These are phyloP conservation scores for Cytospora piceicola DNA, from an alignment of 2,329 filamentous ascomycete genomes.

Conservation along the genomic window DNA sequence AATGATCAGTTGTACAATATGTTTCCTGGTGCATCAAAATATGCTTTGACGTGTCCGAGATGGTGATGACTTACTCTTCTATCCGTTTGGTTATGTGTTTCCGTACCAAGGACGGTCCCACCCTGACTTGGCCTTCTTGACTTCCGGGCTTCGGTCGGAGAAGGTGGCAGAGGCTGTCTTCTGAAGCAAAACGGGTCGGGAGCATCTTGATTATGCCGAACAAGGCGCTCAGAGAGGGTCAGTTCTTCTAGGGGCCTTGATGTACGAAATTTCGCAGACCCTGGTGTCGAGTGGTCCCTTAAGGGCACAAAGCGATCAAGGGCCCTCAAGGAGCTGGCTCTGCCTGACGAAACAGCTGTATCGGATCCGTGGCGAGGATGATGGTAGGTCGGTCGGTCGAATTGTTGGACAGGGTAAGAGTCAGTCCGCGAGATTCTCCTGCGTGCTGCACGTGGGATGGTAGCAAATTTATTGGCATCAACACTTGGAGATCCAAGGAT, in stretches of 20 bases:
- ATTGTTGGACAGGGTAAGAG: slow-evolving; percentile 11
- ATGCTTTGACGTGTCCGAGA: neutral
- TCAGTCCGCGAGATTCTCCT: slow-evolving; percentile 26
- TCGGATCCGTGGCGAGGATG: slow-evolving; percentile 26
- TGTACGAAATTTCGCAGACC: slow-evolving; percentile 51
- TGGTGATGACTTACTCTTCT: slow-evolving; percentile 21
- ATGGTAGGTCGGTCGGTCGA: slow-evolving; percentile 8
- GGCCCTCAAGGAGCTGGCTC: slow-evolving; percentile 32
- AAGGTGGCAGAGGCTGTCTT: slow-evolving; percentile 34
- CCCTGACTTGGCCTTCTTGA: slow-evolving; percentile 18
- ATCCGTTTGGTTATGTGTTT: slow-evolving; percentile 15
- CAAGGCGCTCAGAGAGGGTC: slow-evolving; percentile 48
- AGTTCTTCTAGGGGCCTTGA: slow-evolving; percentile 49
- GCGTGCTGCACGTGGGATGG: slow-evolving; percentile 19
- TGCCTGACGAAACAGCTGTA: slow-evolving; percentile 15
- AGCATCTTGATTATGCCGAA: slow-evolving; percentile 47
- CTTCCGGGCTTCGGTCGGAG: slow-evolving; percentile 28
- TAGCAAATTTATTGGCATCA: slow-evolving; percentile 7
- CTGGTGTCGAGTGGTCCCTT: slow-evolving; percentile 42
- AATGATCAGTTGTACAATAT: neutral
- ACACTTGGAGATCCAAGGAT: slow-evolving; percentile 2
- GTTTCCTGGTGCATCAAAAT: neutral
- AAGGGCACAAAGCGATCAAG: slow-evolving; percentile 58
- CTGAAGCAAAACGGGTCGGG: slow-evolving; percentile 49
- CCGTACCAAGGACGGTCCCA: slow-evolving; percentile 24